Percentiles rank a stretch among this genome's conserved stretches.
Conservation (phyloP, 2,329 filamentous ascomycete genomes). For the Chrysoporthe puriensis region DNA sequence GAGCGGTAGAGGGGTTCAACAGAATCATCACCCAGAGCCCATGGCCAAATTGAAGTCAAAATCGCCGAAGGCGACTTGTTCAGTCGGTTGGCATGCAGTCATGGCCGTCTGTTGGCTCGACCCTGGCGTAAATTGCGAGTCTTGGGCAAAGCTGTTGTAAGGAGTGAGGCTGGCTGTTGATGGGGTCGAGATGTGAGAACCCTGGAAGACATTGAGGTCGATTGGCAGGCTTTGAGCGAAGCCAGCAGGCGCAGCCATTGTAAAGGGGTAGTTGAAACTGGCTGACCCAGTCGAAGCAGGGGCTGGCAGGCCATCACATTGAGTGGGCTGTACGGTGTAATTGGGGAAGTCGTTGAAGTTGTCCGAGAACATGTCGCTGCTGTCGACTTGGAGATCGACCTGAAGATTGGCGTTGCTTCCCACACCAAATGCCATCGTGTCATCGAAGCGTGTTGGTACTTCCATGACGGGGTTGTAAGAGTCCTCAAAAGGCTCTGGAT, state of each 20-base stretch:
- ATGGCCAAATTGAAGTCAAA: slow-evolving; percentile 24
- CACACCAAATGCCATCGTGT: slow-evolving; percentile 21
- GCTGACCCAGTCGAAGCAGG: slow-evolving; percentile 34
- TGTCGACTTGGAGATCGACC: slow-evolving; percentile 19
- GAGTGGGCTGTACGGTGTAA: slow-evolving; percentile 15
- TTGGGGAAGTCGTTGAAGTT: slow-evolving; percentile 26
- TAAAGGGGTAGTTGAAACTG: slow-evolving; percentile 31
- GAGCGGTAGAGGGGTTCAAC: background rate
- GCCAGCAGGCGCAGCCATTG: slow-evolving; percentile 18
- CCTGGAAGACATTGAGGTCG: slow-evolving; percentile 32
- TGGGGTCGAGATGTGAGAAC: slow-evolving; percentile 33
- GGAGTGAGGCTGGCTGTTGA: slow-evolving; percentile 35
- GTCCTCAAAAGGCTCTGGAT: slow-evolving; percentile 33
- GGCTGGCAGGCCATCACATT: slow-evolving; percentile 22
- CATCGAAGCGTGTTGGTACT: slow-evolving; percentile 31
- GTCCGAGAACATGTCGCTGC: slow-evolving; percentile 27
- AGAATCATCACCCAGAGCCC: slow-evolving; percentile 1
- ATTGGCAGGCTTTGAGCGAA: slow-evolving; percentile 29
- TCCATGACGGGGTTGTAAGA: slow-evolving; percentile 12
- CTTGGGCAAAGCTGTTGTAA: slow-evolving; percentile 28
- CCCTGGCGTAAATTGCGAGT: slow-evolving; percentile 21
- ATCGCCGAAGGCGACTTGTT: slow-evolving; percentile 19
- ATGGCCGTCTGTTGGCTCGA: slow-evolving; percentile 11
- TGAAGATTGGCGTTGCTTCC: slow-evolving; percentile 20
- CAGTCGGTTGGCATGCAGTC: slow-evolving; percentile 4